These are phyloP conservation scores for Reticulomyxa filosa DNA, from an alignment of 78 protist genomes.

Conservation along the genomic window DNA sequence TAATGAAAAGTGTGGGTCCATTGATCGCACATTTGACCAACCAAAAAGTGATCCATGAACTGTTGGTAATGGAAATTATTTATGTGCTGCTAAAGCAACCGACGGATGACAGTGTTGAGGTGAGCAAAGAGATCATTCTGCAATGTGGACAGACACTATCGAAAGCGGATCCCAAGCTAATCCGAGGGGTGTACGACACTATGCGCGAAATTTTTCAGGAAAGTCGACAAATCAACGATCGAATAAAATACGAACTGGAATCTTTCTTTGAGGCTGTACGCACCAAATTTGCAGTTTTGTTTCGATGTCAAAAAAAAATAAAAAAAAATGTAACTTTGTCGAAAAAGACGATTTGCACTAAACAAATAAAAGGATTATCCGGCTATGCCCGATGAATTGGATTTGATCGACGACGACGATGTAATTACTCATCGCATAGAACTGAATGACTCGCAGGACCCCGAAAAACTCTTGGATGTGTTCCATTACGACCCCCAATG, in stretches of 20 bases:
- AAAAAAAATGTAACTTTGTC: no score
- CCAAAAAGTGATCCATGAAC: constrained; percentile 45
- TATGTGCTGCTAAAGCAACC: constrained; percentile 68
- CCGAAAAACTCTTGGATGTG: constrained; percentile 30
- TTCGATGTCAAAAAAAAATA: no score
- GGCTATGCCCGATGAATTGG: constrained; percentile 46
- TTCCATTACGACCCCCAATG: constrained; percentile 62
- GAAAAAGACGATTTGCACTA: no score
- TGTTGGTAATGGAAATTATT: constrained; percentile 19
- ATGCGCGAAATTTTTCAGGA: constrained; percentile 2
- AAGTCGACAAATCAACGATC: no score
- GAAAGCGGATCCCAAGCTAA: constrained; percentile 17
- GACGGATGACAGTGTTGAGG: constrained; percentile 75
- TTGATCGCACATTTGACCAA: constrained; percentile 88
- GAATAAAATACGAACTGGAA: no score
- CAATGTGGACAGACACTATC: constrained; percentile 48
- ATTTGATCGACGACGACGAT: constrained; percentile 76
- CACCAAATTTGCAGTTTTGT: no score
- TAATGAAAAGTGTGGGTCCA: no score
- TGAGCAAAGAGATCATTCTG: constrained; percentile 44
- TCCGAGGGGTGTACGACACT: not conserved
- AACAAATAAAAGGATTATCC: constrained; percentile 33
- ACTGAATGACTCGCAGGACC: constrained; percentile 15
- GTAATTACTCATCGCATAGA: constrained; percentile 69
- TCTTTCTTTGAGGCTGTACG: no score